These are phyloP conservation scores for Neonectria punicea DNA, from an alignment of 2,329 filamentous ascomycete species.

Conservation along the genomic window DNA sequence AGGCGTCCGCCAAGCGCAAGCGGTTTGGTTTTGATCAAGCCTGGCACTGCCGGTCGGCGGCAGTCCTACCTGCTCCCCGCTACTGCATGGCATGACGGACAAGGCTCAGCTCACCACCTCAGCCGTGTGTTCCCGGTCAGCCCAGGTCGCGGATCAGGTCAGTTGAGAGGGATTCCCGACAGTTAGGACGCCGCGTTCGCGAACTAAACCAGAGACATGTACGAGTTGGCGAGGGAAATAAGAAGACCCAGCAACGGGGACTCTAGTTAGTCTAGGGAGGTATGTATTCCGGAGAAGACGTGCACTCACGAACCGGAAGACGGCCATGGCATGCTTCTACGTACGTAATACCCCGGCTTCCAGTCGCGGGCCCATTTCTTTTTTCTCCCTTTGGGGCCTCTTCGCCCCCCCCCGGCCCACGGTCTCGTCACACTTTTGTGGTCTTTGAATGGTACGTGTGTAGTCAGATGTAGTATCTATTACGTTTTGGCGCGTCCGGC, in stretches of 20 bases:
- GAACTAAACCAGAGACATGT: not conserved
- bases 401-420: not conserved
- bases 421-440: slow-evolving; percentile 4
- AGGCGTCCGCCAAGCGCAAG: not conserved
- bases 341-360: slow-evolving; percentile 10
- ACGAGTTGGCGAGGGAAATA: not conserved
- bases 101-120: not conserved
- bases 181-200: not conserved
- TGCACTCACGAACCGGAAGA: not conserved
- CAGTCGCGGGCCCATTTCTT: slow-evolving; percentile 6
- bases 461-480: slow-evolving; percentile 36
- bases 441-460: slow-evolving; percentile 19
- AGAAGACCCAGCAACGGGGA: not conserved
- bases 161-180: not conserved
- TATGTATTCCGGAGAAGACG: not conserved
- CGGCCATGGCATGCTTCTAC: not conserved
- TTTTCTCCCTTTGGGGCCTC: not conserved
- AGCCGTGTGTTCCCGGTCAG: slow-evolving; percentile 2
- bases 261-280: not conserved
- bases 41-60: slow-evolving; percentile 14
- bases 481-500: slow-evolving; percentile 37
- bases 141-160: not conserved
- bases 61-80: slow-evolving; percentile 11
- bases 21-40: not conserved
- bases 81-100: not conserved